Conservation (phyloP, 2,329 filamentous ascomycete species). For the Ceratocystis smalleyi region DNA sequence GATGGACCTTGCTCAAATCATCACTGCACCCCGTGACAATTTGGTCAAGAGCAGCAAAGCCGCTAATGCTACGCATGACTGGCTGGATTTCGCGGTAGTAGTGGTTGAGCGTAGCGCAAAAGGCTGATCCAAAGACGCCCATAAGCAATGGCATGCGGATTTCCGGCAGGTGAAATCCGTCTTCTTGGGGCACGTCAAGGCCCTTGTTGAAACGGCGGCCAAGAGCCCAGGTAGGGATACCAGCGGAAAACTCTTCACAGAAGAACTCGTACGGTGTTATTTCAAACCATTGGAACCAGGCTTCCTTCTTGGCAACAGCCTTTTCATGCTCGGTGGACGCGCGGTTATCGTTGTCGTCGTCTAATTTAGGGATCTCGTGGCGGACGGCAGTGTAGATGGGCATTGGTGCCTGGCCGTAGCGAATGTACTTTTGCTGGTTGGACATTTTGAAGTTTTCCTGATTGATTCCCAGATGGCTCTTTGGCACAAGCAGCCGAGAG, state of each 20-base stretch:
- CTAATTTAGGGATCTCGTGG: conserved; percentile 65
- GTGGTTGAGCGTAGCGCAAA: conserved; percentile 87
- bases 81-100: conserved; percentile 94
- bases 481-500: conserved; percentile 66
- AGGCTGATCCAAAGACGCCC: conserved; percentile 92
- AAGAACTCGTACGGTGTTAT: conserved; percentile 91
- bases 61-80: conserved; percentile 55
- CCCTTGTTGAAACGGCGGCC: conserved; percentile 70
- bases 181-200: conserved; percentile 43
- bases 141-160: conserved; percentile 68
- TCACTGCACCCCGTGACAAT: conserved; percentile 70
- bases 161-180: conserved; percentile 63
- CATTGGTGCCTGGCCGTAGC: conserved; percentile 65
- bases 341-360: conserved; percentile 21
- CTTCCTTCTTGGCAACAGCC: conserved; percentile 40
- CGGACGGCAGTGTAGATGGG: conserved; percentile 93
- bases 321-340: conserved; percentile 33
- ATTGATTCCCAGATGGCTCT: conserved; percentile 50
- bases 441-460: conserved; percentile 79
- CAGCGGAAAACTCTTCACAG: conserved; percentile 78
- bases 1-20: conserved; percentile 80
- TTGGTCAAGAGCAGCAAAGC: conserved; percentile 62
- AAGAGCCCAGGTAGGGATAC: conserved; percentile 88
- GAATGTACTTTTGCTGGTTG: conserved; percentile 61
- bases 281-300: conserved; percentile 98